Base-by-base conservation (phyloP, 306 rosid genomes). In the Prunus padus region DNA sequence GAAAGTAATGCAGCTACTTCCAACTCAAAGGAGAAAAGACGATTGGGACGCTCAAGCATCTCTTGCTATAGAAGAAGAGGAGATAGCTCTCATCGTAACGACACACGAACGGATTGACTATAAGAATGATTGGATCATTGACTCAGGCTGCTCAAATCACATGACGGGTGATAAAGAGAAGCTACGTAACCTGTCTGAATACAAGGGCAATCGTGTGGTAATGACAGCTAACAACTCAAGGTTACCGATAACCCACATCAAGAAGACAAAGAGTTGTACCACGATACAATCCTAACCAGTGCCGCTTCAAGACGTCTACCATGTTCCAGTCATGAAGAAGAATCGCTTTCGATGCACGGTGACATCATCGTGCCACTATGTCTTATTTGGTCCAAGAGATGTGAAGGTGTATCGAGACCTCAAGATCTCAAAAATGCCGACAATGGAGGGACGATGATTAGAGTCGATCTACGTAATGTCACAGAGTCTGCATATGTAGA, bases 1-100 rank as follows among this genome's bases (percentile, higher is more conserved):
- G 89, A 90, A 74, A 87, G 95, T 71, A 96, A 94, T 19, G 72
- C 16, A 8, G 37, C 5, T 8, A 30, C 31, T 30, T 30, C 31
- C 31, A 30, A 30, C 31, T 30, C 33, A 11, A 25, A 59, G 57
- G n/a, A 52, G 16, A 59, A 25, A 25, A 5, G 33, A 59, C 0
- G 37, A 25, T 11, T 59, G 64, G 64, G 64, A 59, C 8, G 33
- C 3, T 0, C 4, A 59, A 59, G 64, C 64, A 23, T 59, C 18
- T 3, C 4, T 57, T 1, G 64, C 37, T 19, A 16, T 52, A 30
- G 31, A 30, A 0, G 4, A 30, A 14, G 16, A 52, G 0, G 23
- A 52, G 64, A 3, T 59, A 25, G 37, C 33, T 12, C 8, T 59
- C 33, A 52, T 1, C 0, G 0, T 8, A 5, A 19, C 11, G 5